Evolutionary conservation across 108 stramenopile species (phyloP), one percentile per base, ranked within the genome.

Genomic region (Pseudonitzschia pungens): DNA sequence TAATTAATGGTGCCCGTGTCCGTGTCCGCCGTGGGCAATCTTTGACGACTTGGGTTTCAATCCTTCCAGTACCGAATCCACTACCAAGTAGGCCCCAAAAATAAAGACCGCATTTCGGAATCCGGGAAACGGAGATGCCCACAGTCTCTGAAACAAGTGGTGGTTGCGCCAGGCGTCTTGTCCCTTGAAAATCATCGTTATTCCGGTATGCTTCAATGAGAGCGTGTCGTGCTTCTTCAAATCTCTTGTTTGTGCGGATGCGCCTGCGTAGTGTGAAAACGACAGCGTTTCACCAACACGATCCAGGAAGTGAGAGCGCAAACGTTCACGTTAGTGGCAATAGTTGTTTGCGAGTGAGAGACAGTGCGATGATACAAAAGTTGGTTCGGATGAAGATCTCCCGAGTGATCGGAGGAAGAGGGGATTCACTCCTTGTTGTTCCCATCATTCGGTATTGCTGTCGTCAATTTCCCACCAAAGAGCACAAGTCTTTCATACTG

Each of bases 141-240:
- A 89, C n/a, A 94, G 74, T 71, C 91, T 85, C 33, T 71, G 74
- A 64, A 92, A 94, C 51, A 92, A 72, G 22, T 87, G 89, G 72
- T 89, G 90, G 73, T 78, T 69, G 56, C 93, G 84, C 93, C 93
- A 94, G 14, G 90, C 90, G 71, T 94, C 93, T 87, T 94, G 93
- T 68, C 90, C 87, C 74, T 86, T 85, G 74, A 94, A 92, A 64
- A 88, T 84, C 93, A 94, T 94, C 54, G 7, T 58, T 58, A 2
- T 48, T 48, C 1, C 9, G 7, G 14, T 48, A 10, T 48, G 45
- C 14, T 48, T 48, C 18, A 8, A 10, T 48, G 15, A n/a, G n/a
- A n/a, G n/a, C 27, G 9, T 58, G 57, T 58, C 6, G 29, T 58
- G 57, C 27, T 58, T n/a, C 5, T 58, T 27, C 2, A 12, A 4